Percentiles rank a stretch among this genome's conserved stretches.
Evolutionary conservation across 441 rosid genomes (phyloP).

Genomic region (Brassica balearica): DNA sequence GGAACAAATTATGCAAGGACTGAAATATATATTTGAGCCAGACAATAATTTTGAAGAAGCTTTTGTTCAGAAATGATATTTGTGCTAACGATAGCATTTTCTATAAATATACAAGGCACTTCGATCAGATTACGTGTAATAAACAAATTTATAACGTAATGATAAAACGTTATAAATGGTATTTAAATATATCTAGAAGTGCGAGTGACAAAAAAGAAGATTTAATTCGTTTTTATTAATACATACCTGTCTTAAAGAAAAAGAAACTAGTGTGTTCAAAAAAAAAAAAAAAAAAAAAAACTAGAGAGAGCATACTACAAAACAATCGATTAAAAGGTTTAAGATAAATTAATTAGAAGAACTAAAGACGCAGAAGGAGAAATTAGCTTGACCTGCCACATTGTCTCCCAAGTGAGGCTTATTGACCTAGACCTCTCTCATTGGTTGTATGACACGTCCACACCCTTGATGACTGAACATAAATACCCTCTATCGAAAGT

Average conservation of each 20-base stretch:
- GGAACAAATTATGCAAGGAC: not conserved
- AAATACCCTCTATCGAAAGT: not conserved
- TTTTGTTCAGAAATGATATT: too few relatives aligned
- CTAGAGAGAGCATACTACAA: too few relatives aligned
- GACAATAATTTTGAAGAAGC: too few relatives aligned
- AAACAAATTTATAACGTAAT: not conserved
- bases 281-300: too few relatives aligned
- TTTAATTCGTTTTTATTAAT: too few relatives aligned
- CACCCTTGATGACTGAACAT: conserved; percentile 33
- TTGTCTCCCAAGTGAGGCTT: conserved; percentile 33
- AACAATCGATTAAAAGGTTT: not conserved
- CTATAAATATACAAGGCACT: not conserved
- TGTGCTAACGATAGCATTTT: too few relatives aligned
- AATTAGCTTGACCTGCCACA: conserved; percentile 44
- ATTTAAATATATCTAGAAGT: not conserved
- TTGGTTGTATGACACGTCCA: conserved; percentile 40
- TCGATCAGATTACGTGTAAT: not conserved
- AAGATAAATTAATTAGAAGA: not conserved
- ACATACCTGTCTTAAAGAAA: too few relatives aligned
- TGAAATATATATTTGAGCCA: not conserved
- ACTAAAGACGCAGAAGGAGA: not conserved
- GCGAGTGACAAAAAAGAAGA: not conserved
- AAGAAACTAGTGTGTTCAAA: too few relatives aligned
- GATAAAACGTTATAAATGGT: not conserved
- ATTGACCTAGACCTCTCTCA: conserved; percentile 34